Base-by-base conservation (phyloP, 192 early-diverging fungal genomes). In the Umbelopsis ramanniana region DNA sequence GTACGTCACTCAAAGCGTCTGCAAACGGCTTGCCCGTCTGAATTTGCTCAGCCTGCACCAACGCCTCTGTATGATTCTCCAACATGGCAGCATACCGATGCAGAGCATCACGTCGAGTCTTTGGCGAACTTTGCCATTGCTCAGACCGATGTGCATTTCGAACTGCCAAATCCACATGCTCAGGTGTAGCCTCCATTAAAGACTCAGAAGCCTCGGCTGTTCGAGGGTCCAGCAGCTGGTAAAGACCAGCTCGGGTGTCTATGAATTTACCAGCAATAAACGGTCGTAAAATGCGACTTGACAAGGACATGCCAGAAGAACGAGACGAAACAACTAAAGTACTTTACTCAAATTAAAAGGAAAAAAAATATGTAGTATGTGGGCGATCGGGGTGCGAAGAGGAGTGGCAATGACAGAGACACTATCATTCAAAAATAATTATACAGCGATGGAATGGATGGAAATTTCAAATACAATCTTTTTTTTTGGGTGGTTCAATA, bases 21-120 rank as follows among this genome's bases (percentile, higher is more conserved):
- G 26, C 52, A 40, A 83, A 78, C 0, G 87, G 85, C 70, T 88
- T 88, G 2, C 87, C 87, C 0, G 83, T 83, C 66, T 85, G 83
- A 53, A 84, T 38, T 54, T 74, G 83, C 55, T 88, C 87, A 43
- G 86, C 68, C 4, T 74, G 45, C 50, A 82, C 83, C 24, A 88
- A 68, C 15, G 78, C 76, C 1, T 71, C 33, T 37, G 73, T 74
- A 69, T 77, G 67, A n/a, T 72, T 47, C 66, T 85, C 83, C 7
- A 85, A 78, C 8, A 66, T 75, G 4, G 72, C 40, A 7, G 87
- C 83, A 35, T 86, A 73, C 0, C 68, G 74, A 22, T 85, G 73
- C 66, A 88, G 45, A 8, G 77, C 71, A 37, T 88, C 82, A 33
- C 87, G 85, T 8, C 87, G 83, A 9, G 14, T 23, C 29, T 26